Evolutionary conservation across 139 green algal species (phyloP).

Genomic region (Zygnema cylindricum): DNA sequence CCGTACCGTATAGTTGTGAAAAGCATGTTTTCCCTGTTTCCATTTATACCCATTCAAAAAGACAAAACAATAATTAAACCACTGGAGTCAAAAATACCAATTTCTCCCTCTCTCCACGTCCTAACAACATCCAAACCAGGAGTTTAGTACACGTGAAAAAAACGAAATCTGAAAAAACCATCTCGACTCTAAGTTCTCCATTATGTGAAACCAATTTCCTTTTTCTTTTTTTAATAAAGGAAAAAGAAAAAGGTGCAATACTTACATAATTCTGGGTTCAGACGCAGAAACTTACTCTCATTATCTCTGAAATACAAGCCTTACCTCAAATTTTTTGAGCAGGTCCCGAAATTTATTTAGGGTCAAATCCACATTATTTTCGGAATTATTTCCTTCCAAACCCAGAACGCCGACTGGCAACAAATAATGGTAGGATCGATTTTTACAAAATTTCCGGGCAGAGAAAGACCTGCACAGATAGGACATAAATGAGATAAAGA

Average conservation of each 20-base stretch:
- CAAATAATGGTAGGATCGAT: constrained; percentile 65
- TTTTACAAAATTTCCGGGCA: constrained; percentile 34
- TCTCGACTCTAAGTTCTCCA: too few relatives aligned
- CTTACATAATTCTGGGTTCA: too few relatives aligned
- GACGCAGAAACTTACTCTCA: too few relatives aligned
- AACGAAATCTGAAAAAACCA: too few relatives aligned
- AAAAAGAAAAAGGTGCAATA: too few relatives aligned
- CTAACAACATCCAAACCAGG: not conserved
- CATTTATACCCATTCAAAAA: too few relatives aligned
- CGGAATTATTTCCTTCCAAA: constrained; percentile 5
- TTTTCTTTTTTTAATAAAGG: too few relatives aligned
- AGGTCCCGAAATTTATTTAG: constrained; percentile 1
- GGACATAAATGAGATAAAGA: not conserved
- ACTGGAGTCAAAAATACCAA: too few relatives aligned
- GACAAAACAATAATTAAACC: too few relatives aligned
- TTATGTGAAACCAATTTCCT: too few relatives aligned
- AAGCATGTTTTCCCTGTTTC: constrained; percentile 55
- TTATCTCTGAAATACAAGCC: too few relatives aligned
- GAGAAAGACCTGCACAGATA: constrained; percentile 57
- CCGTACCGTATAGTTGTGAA: constrained; percentile 57
- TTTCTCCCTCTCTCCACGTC: constrained; percentile 9
- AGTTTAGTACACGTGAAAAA: too few relatives aligned
- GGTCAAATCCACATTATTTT: not conserved
- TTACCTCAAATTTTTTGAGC: constrained; percentile 32
- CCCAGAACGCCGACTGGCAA: constrained; percentile 47